Conservation (phyloP, 257 asterid genomes). For the Nicotiana tomentosiformis region DNA sequence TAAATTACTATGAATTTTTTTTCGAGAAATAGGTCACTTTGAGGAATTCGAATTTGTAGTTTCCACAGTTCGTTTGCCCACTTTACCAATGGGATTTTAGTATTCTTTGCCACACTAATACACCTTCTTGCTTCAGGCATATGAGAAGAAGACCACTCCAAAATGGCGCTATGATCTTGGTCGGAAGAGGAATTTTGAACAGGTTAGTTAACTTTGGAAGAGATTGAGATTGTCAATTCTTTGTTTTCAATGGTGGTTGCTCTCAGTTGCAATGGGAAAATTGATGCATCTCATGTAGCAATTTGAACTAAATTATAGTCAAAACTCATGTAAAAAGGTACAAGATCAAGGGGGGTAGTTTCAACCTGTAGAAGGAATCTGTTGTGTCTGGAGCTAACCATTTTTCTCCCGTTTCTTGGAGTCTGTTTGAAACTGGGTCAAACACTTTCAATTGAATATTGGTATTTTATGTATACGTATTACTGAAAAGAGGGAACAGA, state of each 20-base stretch:
- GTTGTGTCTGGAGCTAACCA: background rate
- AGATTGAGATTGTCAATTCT: background rate
- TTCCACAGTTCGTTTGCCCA: background rate
- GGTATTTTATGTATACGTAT: too few relatives aligned
- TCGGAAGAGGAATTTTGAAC: constrained; percentile 79
- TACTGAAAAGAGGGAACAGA: background rate
- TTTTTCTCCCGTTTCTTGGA: background rate
- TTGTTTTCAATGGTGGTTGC: background rate
- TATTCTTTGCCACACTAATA: background rate
- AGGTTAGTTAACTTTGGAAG: constrained; percentile 36
- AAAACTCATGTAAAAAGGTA: background rate
- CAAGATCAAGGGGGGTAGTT: background rate
- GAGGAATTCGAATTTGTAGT: background rate
- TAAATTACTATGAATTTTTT: background rate
- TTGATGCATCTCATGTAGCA: background rate
- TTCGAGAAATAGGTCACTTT: background rate
- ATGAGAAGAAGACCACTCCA: constrained; percentile 77
- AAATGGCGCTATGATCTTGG: constrained; percentile 99
- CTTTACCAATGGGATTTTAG: background rate
- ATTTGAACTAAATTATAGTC: background rate
- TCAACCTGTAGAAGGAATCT: background rate
- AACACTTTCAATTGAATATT: background rate
- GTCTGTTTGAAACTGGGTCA: background rate
- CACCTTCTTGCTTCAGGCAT: constrained; percentile 54
- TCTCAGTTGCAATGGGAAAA: background rate